A percentile compares a stretch with the other conserved stretches of the same genome.
These are phyloP conservation scores for Trichosporon coremiiforme DNA, from an alignment of 1,284 basidiomycete genomes.

Conservation along the genomic window DNA sequence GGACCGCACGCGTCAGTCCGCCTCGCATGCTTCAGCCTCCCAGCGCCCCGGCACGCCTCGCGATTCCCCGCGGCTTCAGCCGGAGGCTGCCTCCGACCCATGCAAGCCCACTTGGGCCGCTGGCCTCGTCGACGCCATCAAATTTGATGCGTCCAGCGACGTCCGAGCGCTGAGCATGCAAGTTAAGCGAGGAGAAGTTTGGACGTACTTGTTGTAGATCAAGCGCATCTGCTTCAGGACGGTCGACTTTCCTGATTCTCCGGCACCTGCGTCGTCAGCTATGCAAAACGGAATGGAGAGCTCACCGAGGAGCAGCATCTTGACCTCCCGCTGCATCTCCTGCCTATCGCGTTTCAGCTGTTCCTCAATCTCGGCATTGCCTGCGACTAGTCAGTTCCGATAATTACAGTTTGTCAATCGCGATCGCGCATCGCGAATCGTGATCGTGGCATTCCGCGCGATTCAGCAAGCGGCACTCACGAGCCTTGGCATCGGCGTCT, in stretches of 20 bases:
- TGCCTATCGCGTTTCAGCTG: slow-evolving; percentile 91
- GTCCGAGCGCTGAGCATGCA: background rate
- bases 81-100: background rate
- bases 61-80: background rate
- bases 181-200: background rate
- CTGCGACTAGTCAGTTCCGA: slow-evolving; percentile 37
- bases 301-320: slow-evolving; percentile 68
- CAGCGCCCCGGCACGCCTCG: background rate
- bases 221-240: slow-evolving; percentile 96
- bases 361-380: slow-evolving; percentile 91
- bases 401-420: background rate
- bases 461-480: slow-evolving; percentile 39
- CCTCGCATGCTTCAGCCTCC: slow-evolving; percentile 4
- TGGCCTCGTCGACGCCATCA: background rate
- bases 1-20: background rate
- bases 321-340: slow-evolving; percentile 92
- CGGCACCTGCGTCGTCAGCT: slow-evolving; percentile 59
- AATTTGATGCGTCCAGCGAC: background rate
- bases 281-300: background rate
- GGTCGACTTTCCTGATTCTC: slow-evolving; percentile 88
- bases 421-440: background rate
- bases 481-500: slow-evolving; percentile 56
- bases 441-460: background rate
- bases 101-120: background rate
- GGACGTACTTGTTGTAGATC: slow-evolving; percentile 67